A percentile compares a stretch with the other conserved stretches of the same genome.
phyloP scores from a whole-genome alignment of 1,284 basidiomycete species.

The Tilletia caries region DNA sequence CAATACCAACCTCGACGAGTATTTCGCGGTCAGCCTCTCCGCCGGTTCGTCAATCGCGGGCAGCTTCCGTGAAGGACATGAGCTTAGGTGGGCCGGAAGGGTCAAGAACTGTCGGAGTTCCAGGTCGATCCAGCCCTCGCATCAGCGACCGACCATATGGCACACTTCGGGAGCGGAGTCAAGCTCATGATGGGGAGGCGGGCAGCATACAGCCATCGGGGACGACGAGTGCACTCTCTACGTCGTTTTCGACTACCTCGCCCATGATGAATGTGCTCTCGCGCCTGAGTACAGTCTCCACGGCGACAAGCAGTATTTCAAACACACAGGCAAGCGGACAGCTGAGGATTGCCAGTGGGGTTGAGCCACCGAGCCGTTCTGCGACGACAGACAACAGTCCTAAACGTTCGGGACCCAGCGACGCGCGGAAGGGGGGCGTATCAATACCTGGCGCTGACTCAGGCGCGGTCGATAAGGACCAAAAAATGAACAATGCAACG shows the following conservation, averaged over 20 bases:
- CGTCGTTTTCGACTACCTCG: neutral
- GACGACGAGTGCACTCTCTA: conserved; percentile 6
- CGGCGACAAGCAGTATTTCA: conserved; percentile 5
- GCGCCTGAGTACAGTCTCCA: neutral
- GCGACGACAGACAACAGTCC: neutral
- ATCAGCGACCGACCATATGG: neutral
- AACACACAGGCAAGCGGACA: conserved; percentile 13
- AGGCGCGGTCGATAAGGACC: neutral
- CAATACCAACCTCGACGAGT: neutral
- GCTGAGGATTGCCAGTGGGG: conserved; percentile 8
- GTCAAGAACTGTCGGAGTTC: neutral
- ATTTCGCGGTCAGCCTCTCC: neutral
- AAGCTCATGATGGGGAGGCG: neutral
- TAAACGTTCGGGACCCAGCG: neutral
- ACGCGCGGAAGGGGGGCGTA: neutral
- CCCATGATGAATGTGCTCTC: conserved; percentile 13
- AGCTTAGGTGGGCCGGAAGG: neutral
- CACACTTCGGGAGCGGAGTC: conserved; percentile 4
- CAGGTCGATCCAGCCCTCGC: neutral
- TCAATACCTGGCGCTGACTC: neutral
- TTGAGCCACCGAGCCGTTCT: conserved; percentile 5
- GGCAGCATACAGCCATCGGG: neutral
- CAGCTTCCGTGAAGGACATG: neutral
- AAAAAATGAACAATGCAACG: neutral
- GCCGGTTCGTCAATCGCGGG: neutral